Conservation (phyloP, 2,329 filamentous ascomycete genomes). For the Fusarium sp. region DNA sequence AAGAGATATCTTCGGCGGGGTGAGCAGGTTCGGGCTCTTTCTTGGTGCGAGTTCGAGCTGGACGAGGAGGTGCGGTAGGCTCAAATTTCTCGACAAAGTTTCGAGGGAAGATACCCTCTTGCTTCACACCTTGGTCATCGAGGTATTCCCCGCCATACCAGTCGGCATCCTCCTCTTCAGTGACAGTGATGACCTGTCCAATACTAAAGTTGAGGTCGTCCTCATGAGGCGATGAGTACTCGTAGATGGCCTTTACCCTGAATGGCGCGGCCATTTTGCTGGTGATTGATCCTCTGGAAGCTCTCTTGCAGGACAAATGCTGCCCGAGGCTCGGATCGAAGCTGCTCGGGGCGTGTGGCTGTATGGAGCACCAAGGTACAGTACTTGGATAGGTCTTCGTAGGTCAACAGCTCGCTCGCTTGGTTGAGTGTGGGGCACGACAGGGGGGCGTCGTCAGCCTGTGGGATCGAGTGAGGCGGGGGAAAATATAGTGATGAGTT, state of each 20-base stretch:
- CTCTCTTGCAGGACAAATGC: constrained; percentile 44
- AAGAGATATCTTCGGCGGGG: constrained; percentile 51
- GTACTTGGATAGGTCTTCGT: constrained; percentile 28
- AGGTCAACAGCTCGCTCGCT: constrained; percentile 44
- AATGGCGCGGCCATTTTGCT: constrained; percentile 77
- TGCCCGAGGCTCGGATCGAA: constrained; percentile 45
- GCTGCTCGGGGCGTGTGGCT: constrained; percentile 42
- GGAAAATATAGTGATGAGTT: constrained; percentile 25
- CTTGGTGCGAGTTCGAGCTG: constrained; percentile 78
- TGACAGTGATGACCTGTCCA: constrained; percentile 94
- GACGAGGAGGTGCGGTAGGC: constrained; percentile 88
- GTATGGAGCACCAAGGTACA: constrained; percentile 36
- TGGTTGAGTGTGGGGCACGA: constrained; percentile 45
- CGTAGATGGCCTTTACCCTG: constrained; percentile 95
- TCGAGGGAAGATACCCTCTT: constrained; percentile 89
- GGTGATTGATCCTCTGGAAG: constrained; percentile 50
- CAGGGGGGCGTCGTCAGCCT: constrained; percentile 47
- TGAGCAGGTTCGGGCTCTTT: constrained; percentile 58
- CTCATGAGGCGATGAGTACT: constrained; percentile 92
- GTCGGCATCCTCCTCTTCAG: constrained; percentile 89
- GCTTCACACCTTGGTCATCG: constrained; percentile 77
- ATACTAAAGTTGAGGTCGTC: constrained; percentile 90
- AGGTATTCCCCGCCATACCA: constrained; percentile 93
- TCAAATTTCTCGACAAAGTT: constrained; percentile 99
- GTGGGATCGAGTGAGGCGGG: constrained; percentile 42